Conservation (phyloP, 129 eudicot species). For the Ambrosia trifida region DNA sequence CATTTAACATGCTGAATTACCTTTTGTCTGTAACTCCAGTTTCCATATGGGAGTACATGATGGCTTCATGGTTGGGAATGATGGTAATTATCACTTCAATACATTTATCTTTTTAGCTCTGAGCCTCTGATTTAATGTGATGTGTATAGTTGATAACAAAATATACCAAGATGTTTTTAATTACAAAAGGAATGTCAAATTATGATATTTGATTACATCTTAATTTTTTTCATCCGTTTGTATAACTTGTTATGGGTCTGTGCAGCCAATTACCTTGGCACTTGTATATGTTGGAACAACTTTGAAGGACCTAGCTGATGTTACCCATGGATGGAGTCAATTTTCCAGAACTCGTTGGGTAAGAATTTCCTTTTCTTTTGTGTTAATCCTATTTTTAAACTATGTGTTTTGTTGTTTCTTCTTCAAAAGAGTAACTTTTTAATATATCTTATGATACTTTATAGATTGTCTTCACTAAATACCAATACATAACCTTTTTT, state of each 20-base stretch:
- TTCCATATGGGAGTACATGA: conserved; percentile 61
- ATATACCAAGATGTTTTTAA: neutral
- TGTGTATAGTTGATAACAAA: neutral
- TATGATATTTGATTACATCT: neutral
- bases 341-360: conserved; percentile 84
- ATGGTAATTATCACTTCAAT: conserved; percentile 52
- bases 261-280: conserved; percentile 85
- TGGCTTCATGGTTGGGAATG: conserved; percentile 97
- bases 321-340: conserved; percentile 86
- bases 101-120: neutral
- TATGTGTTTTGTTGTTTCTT: no score
- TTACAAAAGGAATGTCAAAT: neutral
- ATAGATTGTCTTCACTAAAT: no score
- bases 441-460: no score
- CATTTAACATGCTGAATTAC: conserved; percentile 84
- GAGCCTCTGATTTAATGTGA: neutral
- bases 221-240: neutral
- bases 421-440: no score
- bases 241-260: conserved; percentile 11
- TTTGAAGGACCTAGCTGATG: conserved; percentile 82
- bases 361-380: conserved; percentile 21
- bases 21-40: conserved; percentile 88
- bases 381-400: neutral
- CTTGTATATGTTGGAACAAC: conserved; percentile 90
- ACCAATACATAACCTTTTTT: no score